Evolutionary conservation across 805 yeast species (phyloP), one percentile per base, ranked within the genome.

Genomic region (Candida stauntonica): DNA sequence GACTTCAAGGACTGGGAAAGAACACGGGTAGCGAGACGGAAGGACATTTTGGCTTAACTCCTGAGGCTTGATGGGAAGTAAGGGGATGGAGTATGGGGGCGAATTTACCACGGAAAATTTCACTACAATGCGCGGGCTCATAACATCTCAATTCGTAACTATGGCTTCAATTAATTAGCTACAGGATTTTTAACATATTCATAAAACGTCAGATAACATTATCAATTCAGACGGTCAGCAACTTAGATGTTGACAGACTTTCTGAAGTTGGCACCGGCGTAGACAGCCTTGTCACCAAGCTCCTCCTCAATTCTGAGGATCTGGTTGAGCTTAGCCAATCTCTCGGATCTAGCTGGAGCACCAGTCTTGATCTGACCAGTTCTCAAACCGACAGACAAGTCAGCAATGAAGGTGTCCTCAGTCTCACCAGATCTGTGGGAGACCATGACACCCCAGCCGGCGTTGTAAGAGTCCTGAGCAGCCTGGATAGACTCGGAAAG

Each of bases 391-490:
- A 93, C 99, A 62, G 87, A 76, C 67, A 91, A 79, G 73, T 91
- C 98, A 64, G 99, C 98, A 70, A 91, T 91, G 77, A 86, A 82
- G 62, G 94, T 83, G 74, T 93, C 99, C 77, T 93, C 99, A 56
- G 97, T 89, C 80, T 91, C 99, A 76, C 99, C 99, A 60, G 97
- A 89, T 82, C 99, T 88, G 87, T 91, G 99, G 63, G 97, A 89
- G 61, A 93, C 98, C 97, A 91, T 89, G 66, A 89, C 96, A 79
- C 97, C 97, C 99, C 99, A 91, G 65, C 87, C 87, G 52, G 96
- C 97, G 52, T 79, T 81, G 74, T 79, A 89, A 44, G 98, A 86
- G 71, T 85, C 93, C 68, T 85, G 72, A 62, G 98, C 97, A 63
- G 98, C 97, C 70, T 87, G 77, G 72, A 91, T 88, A 52, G 98